Conservation (phyloP, 129 eudicot species). For the Flaveria robusta region DNA sequence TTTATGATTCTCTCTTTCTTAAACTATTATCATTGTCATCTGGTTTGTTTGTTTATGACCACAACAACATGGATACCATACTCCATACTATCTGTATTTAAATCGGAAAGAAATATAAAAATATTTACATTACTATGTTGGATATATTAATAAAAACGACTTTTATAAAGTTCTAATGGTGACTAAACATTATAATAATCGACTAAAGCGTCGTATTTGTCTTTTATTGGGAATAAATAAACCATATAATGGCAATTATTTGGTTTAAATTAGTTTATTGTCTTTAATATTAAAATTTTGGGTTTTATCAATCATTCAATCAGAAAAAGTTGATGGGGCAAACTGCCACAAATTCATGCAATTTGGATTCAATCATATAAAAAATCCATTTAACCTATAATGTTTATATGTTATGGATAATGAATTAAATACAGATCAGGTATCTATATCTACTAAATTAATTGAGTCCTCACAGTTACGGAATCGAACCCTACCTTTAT, state of each 20-base stretch:
- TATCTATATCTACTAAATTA: not conserved
- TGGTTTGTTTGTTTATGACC: not conserved
- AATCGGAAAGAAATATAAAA: not conserved
- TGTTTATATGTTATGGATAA: not conserved
- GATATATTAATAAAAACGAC: not conserved
- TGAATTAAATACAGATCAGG: not conserved
- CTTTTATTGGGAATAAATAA: not conserved
- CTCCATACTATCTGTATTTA: not conserved
- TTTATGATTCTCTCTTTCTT: not conserved
- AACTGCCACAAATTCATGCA: not conserved
- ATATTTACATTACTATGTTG: not conserved
- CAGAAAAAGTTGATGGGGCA: not conserved
- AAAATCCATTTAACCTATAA: not conserved
- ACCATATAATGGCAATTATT: not conserved
- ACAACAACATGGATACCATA: not conserved
- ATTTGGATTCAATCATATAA: not conserved
- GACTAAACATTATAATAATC: not conserved
- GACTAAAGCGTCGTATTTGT: not conserved
- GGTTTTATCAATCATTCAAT: not conserved
- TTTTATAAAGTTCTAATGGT: not conserved
- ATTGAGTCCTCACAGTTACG: not conserved
- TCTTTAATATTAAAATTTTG: not conserved
- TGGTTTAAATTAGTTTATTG: not conserved
- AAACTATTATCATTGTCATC: not conserved
- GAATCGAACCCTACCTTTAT: too few species aligned